A percentile compares a stretch with the other conserved stretches of the same genome.
These are phyloP conservation scores for Lenwebbia sp. DNA, from an alignment of 345 rosid species.

Conservation along the genomic window DNA sequence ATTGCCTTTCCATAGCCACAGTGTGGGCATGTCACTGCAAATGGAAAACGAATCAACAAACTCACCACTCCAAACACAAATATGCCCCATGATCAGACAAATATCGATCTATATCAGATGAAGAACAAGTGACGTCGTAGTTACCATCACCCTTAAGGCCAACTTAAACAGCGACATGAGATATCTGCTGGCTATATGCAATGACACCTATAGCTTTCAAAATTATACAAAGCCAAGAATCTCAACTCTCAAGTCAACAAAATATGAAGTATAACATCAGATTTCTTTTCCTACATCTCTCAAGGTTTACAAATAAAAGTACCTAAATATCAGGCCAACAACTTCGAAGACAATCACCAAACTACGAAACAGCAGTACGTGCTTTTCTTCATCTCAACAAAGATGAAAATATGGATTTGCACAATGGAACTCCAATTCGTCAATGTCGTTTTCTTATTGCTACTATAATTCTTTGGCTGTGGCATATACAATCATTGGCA, in stretches of 20 bases:
- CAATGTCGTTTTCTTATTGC: neutral
- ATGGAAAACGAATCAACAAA: neutral
- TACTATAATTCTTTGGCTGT: neutral
- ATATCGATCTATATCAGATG: neutral
- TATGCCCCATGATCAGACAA: neutral
- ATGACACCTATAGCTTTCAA: neutral
- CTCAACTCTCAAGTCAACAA: neutral
- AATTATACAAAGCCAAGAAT: neutral
- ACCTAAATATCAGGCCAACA: neutral
- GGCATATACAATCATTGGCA: neutral
- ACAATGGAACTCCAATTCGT: neutral
- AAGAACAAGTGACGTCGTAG: neutral
- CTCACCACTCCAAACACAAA: neutral
- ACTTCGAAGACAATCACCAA: neutral
- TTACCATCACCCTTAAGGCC: neutral
- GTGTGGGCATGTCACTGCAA: slow-evolving; percentile 47
- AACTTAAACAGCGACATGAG: neutral
- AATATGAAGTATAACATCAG: neutral
- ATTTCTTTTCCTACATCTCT: neutral
- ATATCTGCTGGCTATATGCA: neutral
- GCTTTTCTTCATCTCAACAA: neutral
- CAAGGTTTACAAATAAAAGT: neutral
- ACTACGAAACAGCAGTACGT: neutral
- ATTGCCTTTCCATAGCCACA: slow-evolving; percentile 43
- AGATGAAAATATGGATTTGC: neutral